Percentiles rank a stretch among this genome's conserved stretches.
Conservation (phyloP, 225 moss, liverwort and hornwort species). For the Polytrichum formosum region DNA sequence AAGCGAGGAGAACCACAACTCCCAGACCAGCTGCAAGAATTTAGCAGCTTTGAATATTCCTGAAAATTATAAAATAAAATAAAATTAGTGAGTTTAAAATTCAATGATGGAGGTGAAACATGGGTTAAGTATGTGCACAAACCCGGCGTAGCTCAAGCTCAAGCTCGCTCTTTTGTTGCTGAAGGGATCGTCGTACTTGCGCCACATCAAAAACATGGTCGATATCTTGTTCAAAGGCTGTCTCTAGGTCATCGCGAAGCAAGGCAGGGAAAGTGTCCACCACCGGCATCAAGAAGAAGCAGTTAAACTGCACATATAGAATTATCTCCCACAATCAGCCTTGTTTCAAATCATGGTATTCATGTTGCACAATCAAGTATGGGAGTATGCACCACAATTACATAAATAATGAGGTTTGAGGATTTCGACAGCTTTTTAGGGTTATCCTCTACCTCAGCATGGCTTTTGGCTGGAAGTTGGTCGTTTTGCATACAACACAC, state of each 20-base stretch:
- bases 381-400: too few species aligned
- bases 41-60: background rate
- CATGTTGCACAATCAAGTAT: too few species aligned
- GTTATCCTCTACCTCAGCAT: too few species aligned
- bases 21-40: background rate
- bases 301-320: constrained; percentile 70
- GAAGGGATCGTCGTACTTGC: constrained; percentile 77
- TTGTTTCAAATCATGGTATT: too few species aligned
- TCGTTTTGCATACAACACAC: too few species aligned
- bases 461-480: too few species aligned
- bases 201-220: constrained; percentile 94
- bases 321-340: too few species aligned
- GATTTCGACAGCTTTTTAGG: too few species aligned
- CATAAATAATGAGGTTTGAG: too few species aligned
- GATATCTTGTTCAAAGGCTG: constrained; percentile 88
- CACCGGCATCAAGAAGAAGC: constrained; percentile 99
- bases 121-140: constrained; percentile 11
- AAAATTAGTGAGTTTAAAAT: too few species aligned
- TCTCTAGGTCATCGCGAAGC: constrained; percentile 87
- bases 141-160: constrained; percentile 93
- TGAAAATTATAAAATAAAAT: background rate
- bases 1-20: background rate
- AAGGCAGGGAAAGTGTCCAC: constrained; percentile 97
- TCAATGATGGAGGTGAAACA: background rate
- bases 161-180: constrained; percentile 72